Base-by-base conservation (phyloP, 495 filamentous ascomycete genomes). In the Trichoderma virens region DNA sequence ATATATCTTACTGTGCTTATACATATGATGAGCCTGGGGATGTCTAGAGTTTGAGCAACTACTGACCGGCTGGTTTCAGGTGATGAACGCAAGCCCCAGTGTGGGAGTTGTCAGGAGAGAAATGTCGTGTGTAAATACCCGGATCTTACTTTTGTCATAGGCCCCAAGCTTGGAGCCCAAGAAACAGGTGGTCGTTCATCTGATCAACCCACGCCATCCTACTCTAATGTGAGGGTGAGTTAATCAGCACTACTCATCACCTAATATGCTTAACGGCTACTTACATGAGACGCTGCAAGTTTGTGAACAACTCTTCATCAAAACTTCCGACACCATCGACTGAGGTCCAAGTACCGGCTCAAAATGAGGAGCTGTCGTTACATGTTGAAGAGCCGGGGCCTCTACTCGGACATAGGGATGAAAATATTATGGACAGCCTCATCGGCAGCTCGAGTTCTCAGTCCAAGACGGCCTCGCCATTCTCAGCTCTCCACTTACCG, bases 51-150 rank as follows among this genome's bases (percentile, higher is more conserved):
- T n/a, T n/a, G n/a, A 14, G 4, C 6, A 28, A 56, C 5, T 16
- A 25, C 51, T 56, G 7, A 30, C 51, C 30, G 23, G 25, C 9
- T 8, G 13, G 4, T 5, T 11, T 2, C 30, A 56, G 51, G 51
- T 56, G 51, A 56, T 56, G 51, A 56, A 30, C 51, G 51, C 23
- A 56, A 56, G 51, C 51, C 51, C 16, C 51, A 28, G 14, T 56
- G 51, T 25, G 13, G 51, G 9, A 56, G 51, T 25, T 56, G 51
- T 30, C 16, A 56, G 25, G 51, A 56, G 51, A 56, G 51, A 5
- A 56, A 30, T 9, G 23, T 56, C 25, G 9, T n/a, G 6, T 56
- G 51, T 16, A 56, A 16, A 16, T 56, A 56, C 25, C 51, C 51
- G 2, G 51, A 56, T 9, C 8, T 56, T 6, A 56, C 51, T 1